These are phyloP conservation scores for Alliaria petiolata DNA, from an alignment of 345 rosid genomes.

Conservation along the genomic window DNA sequence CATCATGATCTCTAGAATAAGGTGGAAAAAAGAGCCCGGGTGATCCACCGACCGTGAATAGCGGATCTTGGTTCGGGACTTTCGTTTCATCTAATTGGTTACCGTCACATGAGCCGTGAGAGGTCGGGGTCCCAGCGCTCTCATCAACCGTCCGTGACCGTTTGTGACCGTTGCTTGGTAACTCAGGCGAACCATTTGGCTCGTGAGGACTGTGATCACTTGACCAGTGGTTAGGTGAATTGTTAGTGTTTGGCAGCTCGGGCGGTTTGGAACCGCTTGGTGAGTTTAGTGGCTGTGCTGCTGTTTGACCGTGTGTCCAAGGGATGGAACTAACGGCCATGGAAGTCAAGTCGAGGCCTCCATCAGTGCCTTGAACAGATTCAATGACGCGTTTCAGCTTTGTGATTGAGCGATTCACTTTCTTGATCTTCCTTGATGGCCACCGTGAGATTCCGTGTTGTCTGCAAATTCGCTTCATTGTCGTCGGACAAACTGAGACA, in stretches of 20 bases:
- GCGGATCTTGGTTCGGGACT: constrained; percentile 40
- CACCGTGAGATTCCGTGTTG: constrained; percentile 95
- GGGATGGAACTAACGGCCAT: constrained; percentile 64
- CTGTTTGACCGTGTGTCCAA: constrained; percentile 59
- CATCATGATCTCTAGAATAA: constrained; percentile 33
- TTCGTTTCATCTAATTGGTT: constrained; percentile 54
- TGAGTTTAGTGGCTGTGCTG: constrained; percentile 46
- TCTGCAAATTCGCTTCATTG: constrained; percentile 98
- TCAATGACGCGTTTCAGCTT: constrained; percentile 81
- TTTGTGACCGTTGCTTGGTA: constrained; percentile 38
- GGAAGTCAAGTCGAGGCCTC: constrained; percentile 57
- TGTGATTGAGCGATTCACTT: constrained; percentile 83
- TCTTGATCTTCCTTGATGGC: constrained; percentile 97
- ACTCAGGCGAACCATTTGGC: constrained; percentile 41
- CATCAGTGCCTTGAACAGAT: constrained; percentile 81
- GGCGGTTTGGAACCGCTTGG: constrained; percentile 30
- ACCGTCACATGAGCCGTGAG: constrained; percentile 79
- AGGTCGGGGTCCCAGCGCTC: constrained; percentile 72
- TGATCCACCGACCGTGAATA: constrained; percentile 32
- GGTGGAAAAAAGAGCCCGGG: constrained; percentile 42
- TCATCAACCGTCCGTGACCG: constrained; percentile 37
- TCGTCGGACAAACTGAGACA: constrained; percentile 86
- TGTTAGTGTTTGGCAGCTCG: constrained; percentile 26
- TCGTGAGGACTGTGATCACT: constrained; percentile 39
- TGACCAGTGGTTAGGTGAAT: constrained; percentile 40